Percentiles rank a stretch among this genome's conserved stretches.
phyloP scores from a whole-genome alignment of 129 eudicot genomes.

The Flaveria robusta region DNA sequence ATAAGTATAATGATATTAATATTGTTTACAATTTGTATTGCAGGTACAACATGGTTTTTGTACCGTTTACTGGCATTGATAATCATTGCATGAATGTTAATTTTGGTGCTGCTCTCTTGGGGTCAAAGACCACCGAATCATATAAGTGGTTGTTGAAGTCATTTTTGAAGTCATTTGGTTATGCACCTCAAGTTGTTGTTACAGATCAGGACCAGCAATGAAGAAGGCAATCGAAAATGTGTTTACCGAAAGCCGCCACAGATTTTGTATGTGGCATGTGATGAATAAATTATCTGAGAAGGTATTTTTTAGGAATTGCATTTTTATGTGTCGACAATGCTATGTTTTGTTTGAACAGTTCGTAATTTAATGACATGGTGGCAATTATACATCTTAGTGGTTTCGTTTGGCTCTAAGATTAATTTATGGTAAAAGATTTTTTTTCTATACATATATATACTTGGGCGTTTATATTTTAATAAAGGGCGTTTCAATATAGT shows the following conservation, averaged over 20 bases:
- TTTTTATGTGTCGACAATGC: no score
- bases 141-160: not conserved
- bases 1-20: no score
- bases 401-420: no score
- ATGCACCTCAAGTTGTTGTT: not conserved
- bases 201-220: not conserved
- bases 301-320: not conserved
- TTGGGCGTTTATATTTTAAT: no score
- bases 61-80: not conserved
- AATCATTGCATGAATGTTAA: not conserved
- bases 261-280: not conserved
- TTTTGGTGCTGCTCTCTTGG: not conserved
- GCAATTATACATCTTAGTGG: no score
- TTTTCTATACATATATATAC: no score
- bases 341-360: no score
- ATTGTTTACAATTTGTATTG: not conserved
- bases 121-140: not conserved
- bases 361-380: no score
- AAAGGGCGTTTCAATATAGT: no score
- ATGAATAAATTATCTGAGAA: not conserved
- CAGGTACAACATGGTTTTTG: not conserved
- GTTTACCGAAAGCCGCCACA: not conserved
- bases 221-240: not conserved
- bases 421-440: no score
- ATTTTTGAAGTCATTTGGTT: not conserved